Evolutionary conservation across 2,329 filamentous ascomycete species (phyloP).

Genomic region (Metarhizium brunneum): DNA sequence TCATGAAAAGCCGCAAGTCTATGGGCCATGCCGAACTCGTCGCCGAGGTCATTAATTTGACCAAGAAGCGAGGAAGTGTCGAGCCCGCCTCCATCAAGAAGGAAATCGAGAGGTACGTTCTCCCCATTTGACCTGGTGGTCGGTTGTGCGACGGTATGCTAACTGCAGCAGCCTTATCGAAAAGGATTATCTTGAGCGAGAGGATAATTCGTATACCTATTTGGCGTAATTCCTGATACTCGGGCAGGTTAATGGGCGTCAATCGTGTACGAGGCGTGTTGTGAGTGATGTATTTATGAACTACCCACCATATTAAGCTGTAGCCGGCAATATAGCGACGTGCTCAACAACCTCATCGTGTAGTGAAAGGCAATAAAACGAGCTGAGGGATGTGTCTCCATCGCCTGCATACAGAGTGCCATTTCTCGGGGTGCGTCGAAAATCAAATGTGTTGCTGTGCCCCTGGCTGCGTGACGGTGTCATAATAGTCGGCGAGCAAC

Average conservation of each 20-base stretch:
- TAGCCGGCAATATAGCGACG: too few relatives aligned
- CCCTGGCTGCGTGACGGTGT: too few relatives aligned
- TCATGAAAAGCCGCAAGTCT: constrained; percentile 89
- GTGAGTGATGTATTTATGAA: background rate
- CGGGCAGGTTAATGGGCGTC: too few relatives aligned
- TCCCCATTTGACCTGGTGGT: constrained; percentile 4
- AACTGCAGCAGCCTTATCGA: constrained; percentile 62
- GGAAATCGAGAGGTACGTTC: constrained; percentile 80
- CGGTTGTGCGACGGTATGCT: background rate
- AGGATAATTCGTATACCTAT: constrained; percentile 63
- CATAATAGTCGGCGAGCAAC: too few relatives aligned
- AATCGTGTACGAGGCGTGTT: background rate
- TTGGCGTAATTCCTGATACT: constrained; percentile 38
- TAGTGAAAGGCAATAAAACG: too few relatives aligned
- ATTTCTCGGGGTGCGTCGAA: too few relatives aligned
- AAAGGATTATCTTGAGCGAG: constrained; percentile 84
- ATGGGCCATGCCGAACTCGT: constrained; percentile 84
- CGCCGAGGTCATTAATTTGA: constrained; percentile 85
- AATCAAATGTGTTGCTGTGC: too few relatives aligned
- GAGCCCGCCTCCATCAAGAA: constrained; percentile 86
- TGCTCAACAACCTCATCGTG: too few relatives aligned
- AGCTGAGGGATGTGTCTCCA: too few relatives aligned
- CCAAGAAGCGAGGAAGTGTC: constrained; percentile 74
- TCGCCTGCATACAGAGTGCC: too few relatives aligned
- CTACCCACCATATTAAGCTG: background rate